Base-by-base conservation (phyloP, 2,329 filamentous ascomycete genomes). In the Ascocoryne sarcoides region DNA sequence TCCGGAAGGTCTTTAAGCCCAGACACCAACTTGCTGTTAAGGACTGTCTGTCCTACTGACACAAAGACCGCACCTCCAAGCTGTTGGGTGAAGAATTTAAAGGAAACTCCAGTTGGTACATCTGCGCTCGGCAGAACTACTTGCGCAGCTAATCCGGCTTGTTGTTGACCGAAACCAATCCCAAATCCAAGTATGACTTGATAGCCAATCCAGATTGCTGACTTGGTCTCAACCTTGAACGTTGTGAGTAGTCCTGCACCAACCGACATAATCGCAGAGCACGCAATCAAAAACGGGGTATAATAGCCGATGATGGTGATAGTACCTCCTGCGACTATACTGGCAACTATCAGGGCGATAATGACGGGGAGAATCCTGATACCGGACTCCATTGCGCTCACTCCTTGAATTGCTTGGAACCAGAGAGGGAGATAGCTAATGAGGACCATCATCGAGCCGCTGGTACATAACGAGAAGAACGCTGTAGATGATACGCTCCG, bases 401-500 rank as follows among this genome's bases (percentile, higher is more conserved):
- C 59, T 15, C 58, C 60, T 30, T 62, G 60, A 39, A 68, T 61
- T 2, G 63, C 64, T 42, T 70, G 65, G 50, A 69, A 68, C 51
- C 67, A 64, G 44, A 73, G 69, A 32, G 71, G 63, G 32, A 67
- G 58, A 21, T 63, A 62, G 16, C 67, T 64, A 46, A 63, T 65
- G 32, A 65, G 50, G 17, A 60, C 47, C 30, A 45, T 64, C 20
- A 51, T 44, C n/a, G 51, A 47, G 30, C 42, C 44, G 20, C 45
- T 39, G 20, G 65, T 53, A 61, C 35, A 54, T 40, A 36, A 52
- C 5, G 55, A 36, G 37, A 58, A 62, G 12, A 49, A 43, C 18
- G 53, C 47, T 2, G 56, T 57, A n/a, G 46, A 50, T 5, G 50
- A 45, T 18, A 66, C 53, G 19, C 51, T 59, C 10, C 62, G 56